A percentile compares a stretch with the other conserved stretches of the same genome.
Conservation (phyloP, 2,329 filamentous ascomycete species). For the Neurospora sp. region DNA sequence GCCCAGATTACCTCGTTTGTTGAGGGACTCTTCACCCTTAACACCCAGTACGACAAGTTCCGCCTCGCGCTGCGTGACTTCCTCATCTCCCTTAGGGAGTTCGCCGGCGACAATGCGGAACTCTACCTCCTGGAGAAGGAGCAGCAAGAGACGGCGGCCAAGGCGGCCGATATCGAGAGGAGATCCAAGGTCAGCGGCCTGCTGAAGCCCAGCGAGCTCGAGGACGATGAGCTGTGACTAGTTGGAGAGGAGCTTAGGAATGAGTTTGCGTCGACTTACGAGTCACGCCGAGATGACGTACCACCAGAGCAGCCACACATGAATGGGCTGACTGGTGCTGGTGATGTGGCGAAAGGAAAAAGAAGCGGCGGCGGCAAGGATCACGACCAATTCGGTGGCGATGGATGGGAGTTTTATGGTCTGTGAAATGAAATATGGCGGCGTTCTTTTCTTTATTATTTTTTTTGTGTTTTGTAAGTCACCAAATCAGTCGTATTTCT, state of each 20-base stretch:
- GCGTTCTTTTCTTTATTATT: neutral
- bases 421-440: constrained; percentile 28
- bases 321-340: neutral
- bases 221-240: constrained; percentile 85
- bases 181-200: constrained; percentile 91
- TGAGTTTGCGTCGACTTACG: constrained; percentile 41
- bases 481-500: neutral
- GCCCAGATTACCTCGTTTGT: constrained; percentile 85
- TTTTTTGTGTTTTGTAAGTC: neutral
- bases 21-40: constrained; percentile 76
- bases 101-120: constrained; percentile 89
- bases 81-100: constrained; percentile 94
- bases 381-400: constrained; percentile 43
- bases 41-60: constrained; percentile 87
- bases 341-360: neutral
- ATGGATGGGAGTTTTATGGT: constrained; percentile 59
- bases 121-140: constrained; percentile 92
- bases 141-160: constrained; percentile 75
- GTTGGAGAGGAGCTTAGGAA: constrained; percentile 50
- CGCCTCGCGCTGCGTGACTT: constrained; percentile 94
- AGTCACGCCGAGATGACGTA: neutral
- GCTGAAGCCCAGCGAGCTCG: constrained; percentile 94
- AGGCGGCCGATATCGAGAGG: constrained; percentile 81
- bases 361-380: neutral
- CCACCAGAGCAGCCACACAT: neutral